Percentiles rank a stretch among this genome's conserved stretches.
Evolutionary conservation across 2,329 filamentous ascomycete genomes (phyloP).

Genomic region (Fusarium sp.): DNA sequence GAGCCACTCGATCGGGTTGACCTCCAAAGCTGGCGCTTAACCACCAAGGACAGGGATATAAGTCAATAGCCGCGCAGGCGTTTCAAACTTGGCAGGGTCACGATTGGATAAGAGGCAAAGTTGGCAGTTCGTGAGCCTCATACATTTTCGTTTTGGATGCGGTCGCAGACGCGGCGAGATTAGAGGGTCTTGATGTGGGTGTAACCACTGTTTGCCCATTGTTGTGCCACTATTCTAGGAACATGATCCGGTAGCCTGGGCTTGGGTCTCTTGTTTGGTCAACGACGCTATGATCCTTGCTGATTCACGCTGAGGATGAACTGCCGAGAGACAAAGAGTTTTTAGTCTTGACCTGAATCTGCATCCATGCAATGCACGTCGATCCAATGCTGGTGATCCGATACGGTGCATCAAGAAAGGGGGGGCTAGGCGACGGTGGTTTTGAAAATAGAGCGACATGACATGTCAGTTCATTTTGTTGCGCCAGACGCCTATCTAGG

Average conservation of each 20-base stretch:
- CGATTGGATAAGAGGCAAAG: conserved; percentile 37
- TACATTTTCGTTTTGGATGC: conserved; percentile 26
- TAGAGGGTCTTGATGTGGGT: conserved; percentile 21
- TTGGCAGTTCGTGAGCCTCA: conserved; percentile 38
- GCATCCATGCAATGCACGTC: conserved; percentile 17
- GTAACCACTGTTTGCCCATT: conserved; percentile 16
- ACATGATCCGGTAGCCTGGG: conserved; percentile 15
- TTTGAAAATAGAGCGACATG: conserved; percentile 40
- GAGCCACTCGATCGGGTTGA: background rate
- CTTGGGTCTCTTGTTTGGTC: conserved; percentile 8
- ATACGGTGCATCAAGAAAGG: conserved; percentile 4
- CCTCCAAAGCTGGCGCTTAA: conserved; percentile 29
- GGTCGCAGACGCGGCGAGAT: conserved; percentile 48
- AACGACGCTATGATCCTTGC: conserved; percentile 1
- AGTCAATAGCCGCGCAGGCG: conserved; percentile 34
- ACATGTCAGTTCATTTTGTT: conserved; percentile 53
- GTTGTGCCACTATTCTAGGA: conserved; percentile 16
- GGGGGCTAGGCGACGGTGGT: background rate
- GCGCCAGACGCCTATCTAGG: conserved; percentile 58
- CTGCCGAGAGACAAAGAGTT: background rate
- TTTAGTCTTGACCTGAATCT: conserved; percentile 30
- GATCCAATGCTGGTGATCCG: conserved; percentile 25
- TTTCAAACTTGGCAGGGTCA: conserved; percentile 24
- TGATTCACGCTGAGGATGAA: conserved; percentile 7
- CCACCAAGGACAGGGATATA: conserved; percentile 18